phyloP scores from a whole-genome alignment of 2,329 filamentous ascomycete species.

The Dryadomyces sulphureus region DNA sequence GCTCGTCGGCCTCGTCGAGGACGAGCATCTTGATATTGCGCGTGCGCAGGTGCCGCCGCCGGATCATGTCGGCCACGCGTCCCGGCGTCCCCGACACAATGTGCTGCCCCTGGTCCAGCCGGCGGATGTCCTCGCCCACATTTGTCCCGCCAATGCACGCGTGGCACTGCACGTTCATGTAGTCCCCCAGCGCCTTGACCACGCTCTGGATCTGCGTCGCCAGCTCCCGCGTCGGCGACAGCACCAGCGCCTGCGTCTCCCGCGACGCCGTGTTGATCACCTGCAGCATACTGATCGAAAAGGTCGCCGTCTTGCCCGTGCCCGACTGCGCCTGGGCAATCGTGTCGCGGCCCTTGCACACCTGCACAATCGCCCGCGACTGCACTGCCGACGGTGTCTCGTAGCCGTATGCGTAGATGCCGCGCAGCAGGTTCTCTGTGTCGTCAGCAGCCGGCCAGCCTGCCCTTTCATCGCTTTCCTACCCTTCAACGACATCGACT shows the following conservation, averaged over 20 bases:
- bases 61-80: constrained; percentile 59
- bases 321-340: constrained; percentile 97
- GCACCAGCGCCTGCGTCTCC: constrained; percentile 85
- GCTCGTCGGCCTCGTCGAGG: constrained; percentile 45
- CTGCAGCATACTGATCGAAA: constrained; percentile 91
- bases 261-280: constrained; percentile 88
- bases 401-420: constrained; percentile 97
- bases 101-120: constrained; percentile 94
- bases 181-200: constrained; percentile 98
- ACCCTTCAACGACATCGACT: constrained; percentile 91
- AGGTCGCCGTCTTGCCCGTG: constrained; percentile 92
- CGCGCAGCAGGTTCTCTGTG: constrained; percentile 78
- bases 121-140: constrained; percentile 92
- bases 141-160: constrained; percentile 97
- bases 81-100: constrained; percentile 97
- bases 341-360: constrained; percentile 97
- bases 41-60: constrained; percentile 39
- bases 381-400: constrained; percentile 96
- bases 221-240: constrained; percentile 91
- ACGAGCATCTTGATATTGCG: constrained; percentile 52
- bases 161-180: constrained; percentile 99
- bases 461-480: no score
- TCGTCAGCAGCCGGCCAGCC: neutral
- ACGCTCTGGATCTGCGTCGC: constrained; percentile 98
- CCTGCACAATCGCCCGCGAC: constrained; percentile 93